These are phyloP conservation scores for Kuraishia capsulata DNA, from an alignment of 805 yeast genomes.

Conservation along the genomic window DNA sequence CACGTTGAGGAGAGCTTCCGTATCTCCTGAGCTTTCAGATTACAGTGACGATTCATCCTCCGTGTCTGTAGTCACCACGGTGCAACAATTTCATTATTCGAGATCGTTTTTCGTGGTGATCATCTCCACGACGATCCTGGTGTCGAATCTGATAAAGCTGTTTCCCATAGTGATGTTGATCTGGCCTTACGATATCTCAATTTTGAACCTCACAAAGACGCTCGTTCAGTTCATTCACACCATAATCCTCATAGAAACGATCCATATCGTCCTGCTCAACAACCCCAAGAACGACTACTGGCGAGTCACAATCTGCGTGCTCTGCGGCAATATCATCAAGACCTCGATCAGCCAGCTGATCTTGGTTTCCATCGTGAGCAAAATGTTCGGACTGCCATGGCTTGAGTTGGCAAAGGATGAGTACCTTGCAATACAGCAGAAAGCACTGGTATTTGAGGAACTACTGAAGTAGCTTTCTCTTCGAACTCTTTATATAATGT, in stretches of 20 bases:
- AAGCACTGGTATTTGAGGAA: not conserved
- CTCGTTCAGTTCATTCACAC: conserved; percentile 21
- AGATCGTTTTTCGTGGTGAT: conserved; percentile 22
- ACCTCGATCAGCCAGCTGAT: conserved; percentile 12
- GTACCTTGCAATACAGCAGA: not conserved
- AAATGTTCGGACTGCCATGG: not conserved
- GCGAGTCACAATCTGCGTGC: conserved; percentile 17
- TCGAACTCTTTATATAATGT: no score
- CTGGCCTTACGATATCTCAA: conserved; percentile 90
- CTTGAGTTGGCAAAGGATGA: not conserved
- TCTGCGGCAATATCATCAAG: conserved; percentile 13
- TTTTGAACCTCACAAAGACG: conserved; percentile 29
- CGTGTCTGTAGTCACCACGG: not conserved
- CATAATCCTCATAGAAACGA: conserved; percentile 20
- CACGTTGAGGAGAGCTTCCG: not conserved
- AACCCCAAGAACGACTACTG: conserved; percentile 17
- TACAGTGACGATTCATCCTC: conserved; percentile 1
- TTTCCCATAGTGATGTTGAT: conserved; percentile 90
- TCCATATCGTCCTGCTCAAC: conserved; percentile 19
- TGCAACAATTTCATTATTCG: conserved; percentile 23
- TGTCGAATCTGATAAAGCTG: conserved; percentile 72
- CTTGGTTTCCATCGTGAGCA: conserved; percentile 3
- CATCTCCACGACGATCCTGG: conserved; percentile 58
- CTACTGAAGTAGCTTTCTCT: no score
- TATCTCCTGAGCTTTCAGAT: conserved; percentile 2